These are phyloP conservation scores for Thamnidium elegans DNA, from an alignment of 192 early-diverging fungal genomes.

Conservation along the genomic window DNA sequence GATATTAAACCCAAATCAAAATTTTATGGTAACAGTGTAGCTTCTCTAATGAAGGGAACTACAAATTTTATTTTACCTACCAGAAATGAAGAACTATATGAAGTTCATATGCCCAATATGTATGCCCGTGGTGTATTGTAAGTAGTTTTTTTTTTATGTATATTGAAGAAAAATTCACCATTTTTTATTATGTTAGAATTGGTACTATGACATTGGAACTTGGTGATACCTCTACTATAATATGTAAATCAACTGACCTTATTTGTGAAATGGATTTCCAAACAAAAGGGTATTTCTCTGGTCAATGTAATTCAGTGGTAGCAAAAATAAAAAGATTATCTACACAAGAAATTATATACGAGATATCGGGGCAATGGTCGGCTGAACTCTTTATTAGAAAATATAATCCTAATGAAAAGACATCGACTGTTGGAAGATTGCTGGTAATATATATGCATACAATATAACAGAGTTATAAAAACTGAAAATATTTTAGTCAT, in stretches of 20 bases:
- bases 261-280: constrained; percentile 85
- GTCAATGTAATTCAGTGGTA: constrained; percentile 76
- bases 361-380: constrained; percentile 89
- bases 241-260: constrained; percentile 70
- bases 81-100: constrained; percentile 70
- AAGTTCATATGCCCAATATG: constrained; percentile 85
- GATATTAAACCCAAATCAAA: constrained; percentile 83
- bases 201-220: constrained; percentile 93
- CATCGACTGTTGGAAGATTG: background rate
- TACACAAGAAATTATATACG: constrained; percentile 71
- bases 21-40: constrained; percentile 88
- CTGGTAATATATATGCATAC: background rate
- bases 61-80: constrained; percentile 59
- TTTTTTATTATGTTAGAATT: constrained; percentile 16
- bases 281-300: constrained; percentile 81
- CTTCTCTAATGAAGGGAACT: constrained; percentile 80
- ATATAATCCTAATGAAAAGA: background rate
- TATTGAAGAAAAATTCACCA: background rate
- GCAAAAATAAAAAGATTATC: constrained; percentile 83
- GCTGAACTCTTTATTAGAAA: constrained; percentile 61
- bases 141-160: background rate
- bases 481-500: background rate
- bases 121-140: constrained; percentile 81
- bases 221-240: constrained; percentile 73
- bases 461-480: no score